Evolutionary conservation across 2,329 filamentous ascomycete species (phyloP).

Genomic region (Ilyonectria mors-panacis): DNA sequence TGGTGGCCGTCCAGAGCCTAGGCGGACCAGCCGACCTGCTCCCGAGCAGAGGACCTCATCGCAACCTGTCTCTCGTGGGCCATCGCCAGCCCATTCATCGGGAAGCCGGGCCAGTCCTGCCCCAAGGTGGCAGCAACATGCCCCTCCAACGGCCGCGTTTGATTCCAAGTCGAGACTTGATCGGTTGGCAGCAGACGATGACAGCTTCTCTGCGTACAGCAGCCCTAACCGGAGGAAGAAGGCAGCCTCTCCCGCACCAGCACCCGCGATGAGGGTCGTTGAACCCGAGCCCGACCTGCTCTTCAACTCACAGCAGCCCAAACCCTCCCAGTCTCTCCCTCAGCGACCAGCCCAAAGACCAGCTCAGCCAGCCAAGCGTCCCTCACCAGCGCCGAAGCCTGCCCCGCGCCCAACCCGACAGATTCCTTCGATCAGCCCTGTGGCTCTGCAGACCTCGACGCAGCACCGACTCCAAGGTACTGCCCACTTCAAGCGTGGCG

Average conservation of each 20-base stretch:
- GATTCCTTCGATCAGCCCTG: slow-evolving; percentile 77
- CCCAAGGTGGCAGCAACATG: slow-evolving; percentile 73
- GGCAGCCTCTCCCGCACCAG: slow-evolving; percentile 61
- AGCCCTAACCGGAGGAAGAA: slow-evolving; percentile 88
- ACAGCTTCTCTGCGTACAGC: slow-evolving; percentile 86
- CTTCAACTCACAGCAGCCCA: slow-evolving; percentile 61
- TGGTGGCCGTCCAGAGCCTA: slow-evolving; percentile 68
- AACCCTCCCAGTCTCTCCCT: slow-evolving; percentile 54
- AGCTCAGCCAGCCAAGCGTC: slow-evolving; percentile 51
- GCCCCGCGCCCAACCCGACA: slow-evolving; percentile 68
- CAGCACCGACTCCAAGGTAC: slow-evolving; percentile 85
- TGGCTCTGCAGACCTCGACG: slow-evolving; percentile 82
- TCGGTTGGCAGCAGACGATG: slow-evolving; percentile 82
- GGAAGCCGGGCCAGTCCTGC: slow-evolving; percentile 61
- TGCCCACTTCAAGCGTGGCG: slow-evolving; percentile 92
- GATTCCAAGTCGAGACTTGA: slow-evolving; percentile 71
- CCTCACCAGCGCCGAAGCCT: slow-evolving; percentile 56
- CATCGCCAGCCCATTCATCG: slow-evolving; percentile 64
- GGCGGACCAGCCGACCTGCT: slow-evolving; percentile 46
- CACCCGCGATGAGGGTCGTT: slow-evolving; percentile 56
- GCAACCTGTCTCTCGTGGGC: slow-evolving; percentile 60
- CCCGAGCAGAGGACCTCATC: slow-evolving; percentile 45
- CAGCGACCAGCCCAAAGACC: slow-evolving; percentile 57
- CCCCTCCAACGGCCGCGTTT: slow-evolving; percentile 54
- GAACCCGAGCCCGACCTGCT: slow-evolving; percentile 75